Evolutionary conservation across 805 yeast genomes (phyloP).

Genomic region (Komagataella kurtzmanii): DNA sequence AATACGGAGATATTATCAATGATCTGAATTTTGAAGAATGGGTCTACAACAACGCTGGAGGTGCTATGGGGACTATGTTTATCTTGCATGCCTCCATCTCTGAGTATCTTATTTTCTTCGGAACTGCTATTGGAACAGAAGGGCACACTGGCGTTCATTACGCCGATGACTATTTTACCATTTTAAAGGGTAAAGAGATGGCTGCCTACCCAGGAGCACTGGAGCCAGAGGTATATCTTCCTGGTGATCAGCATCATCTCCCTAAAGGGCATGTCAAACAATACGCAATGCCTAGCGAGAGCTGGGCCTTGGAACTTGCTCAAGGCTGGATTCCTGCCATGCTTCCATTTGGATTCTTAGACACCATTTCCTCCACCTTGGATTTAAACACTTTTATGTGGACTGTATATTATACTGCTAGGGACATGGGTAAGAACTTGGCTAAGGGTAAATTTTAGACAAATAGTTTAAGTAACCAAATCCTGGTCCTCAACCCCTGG

Average conservation of each 20-base stretch:
- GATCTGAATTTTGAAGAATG: slow-evolving; percentile 68
- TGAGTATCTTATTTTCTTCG: slow-evolving; percentile 88
- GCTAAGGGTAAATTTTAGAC: slow-evolving; percentile 53
- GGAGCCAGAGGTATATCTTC: slow-evolving; percentile 56
- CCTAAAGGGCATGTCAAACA: slow-evolving; percentile 66
- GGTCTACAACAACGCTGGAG: slow-evolving; percentile 97
- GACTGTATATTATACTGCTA: slow-evolving; percentile 66
- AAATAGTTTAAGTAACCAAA: background rate
- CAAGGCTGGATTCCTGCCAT: slow-evolving; percentile 98
- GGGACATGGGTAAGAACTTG: slow-evolving; percentile 63
- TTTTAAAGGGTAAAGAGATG: slow-evolving; percentile 62
- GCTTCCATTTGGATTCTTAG: slow-evolving; percentile 92
- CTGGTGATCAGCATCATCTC: slow-evolving; percentile 83
- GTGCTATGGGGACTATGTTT: slow-evolving; percentile 96
- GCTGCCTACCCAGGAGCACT: slow-evolving; percentile 61
- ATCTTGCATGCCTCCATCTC: slow-evolving; percentile 89
- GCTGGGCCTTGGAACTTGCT: slow-evolving; percentile 88
- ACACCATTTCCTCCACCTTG: slow-evolving; percentile 65
- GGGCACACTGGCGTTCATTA: slow-evolving; percentile 95
- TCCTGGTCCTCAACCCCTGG: background rate
- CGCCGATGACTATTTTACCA: slow-evolving; percentile 96
- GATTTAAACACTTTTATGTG: slow-evolving; percentile 57
- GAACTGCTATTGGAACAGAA: slow-evolving; percentile 88
- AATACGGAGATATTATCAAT: slow-evolving; percentile 67
- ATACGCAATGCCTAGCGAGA: slow-evolving; percentile 70